These are phyloP conservation scores for Adansonia rubrostipa DNA, from an alignment of 441 rosid genomes.

Conservation along the genomic window DNA sequence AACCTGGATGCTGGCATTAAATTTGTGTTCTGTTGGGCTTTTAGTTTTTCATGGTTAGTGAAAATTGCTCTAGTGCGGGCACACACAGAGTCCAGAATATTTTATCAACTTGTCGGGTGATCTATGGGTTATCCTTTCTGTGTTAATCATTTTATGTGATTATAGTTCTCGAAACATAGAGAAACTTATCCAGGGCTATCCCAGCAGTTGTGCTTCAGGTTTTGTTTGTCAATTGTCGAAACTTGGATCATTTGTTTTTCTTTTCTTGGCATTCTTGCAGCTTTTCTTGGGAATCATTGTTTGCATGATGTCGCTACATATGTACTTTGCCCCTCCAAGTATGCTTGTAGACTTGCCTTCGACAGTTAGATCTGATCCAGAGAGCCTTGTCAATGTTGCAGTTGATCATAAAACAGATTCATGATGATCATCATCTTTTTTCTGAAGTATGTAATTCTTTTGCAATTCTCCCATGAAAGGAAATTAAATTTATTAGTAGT, in stretches of 20 bases:
- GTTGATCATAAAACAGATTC: conserved; percentile 24
- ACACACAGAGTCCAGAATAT: background rate
- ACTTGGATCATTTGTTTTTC: background rate
- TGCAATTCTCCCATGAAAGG: background rate
- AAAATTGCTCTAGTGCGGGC: background rate
- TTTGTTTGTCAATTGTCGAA: background rate
- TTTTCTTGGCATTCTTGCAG: conserved; percentile 20
- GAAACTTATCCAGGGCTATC: background rate
- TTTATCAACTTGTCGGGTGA: background rate
- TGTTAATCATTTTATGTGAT: background rate
- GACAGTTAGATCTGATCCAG: conserved; percentile 22
- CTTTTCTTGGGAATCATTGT: conserved; percentile 28
- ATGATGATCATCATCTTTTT: background rate
- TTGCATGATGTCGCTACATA: conserved; percentile 30
- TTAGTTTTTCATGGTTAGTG: conserved; percentile 18
- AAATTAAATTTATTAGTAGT: background rate
- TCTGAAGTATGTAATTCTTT: conserved; percentile 22
- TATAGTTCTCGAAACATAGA: background rate
- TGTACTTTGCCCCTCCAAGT: conserved; percentile 29
- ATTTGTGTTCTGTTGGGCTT: conserved; percentile 39
- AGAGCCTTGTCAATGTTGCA: conserved; percentile 24
- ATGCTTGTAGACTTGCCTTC: conserved; percentile 30
- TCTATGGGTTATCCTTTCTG: conserved; percentile 5
- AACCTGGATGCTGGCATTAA: conserved; percentile 82
- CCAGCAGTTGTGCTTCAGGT: background rate